Conservation (phyloP, 352 stramenopile species). For the Phytophthora megakarya region DNA sequence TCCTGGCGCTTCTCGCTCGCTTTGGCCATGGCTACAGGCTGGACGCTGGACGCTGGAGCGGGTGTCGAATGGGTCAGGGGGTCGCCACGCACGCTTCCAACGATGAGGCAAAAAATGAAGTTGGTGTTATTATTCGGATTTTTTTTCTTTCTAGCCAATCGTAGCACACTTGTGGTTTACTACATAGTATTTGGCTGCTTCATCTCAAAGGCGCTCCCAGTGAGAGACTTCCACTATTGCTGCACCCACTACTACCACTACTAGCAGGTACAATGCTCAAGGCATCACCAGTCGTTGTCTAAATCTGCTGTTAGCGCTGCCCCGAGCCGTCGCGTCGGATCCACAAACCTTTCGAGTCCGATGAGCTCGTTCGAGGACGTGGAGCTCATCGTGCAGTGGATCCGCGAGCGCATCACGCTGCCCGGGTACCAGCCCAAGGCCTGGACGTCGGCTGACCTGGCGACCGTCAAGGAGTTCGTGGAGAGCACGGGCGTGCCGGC, state of each 20-base stretch:
- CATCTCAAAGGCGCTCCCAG: no score
- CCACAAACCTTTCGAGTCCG: not conserved
- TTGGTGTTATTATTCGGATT: no score
- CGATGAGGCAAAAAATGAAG: conserved; percentile 8
- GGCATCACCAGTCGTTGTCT: not conserved
- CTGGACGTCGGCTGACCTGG: conserved; percentile 79
- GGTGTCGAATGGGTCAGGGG: not conserved
- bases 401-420: conserved; percentile 78
- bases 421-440: conserved; percentile 69
- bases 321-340: conserved; percentile 15
- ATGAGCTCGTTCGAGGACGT: conserved; percentile 89
- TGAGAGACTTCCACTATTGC: no score
- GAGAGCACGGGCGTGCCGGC: conserved; percentile 69
- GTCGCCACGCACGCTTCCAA: conserved; percentile 4
- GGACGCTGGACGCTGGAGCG: not conserved
- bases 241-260: no score
- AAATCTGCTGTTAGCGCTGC: not conserved
- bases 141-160: no score
- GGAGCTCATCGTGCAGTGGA: conserved; percentile 85
- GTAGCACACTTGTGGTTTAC: no score
- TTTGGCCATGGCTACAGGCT: conserved; percentile 28
- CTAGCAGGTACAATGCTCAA: no score
- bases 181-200: no score
- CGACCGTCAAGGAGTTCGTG: conserved; percentile 85
- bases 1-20: conserved; percentile 80